These are phyloP conservation scores for Tulasnella sp. DNA, from an alignment of 768 basidiomycete genomes.

Conservation along the genomic window DNA sequence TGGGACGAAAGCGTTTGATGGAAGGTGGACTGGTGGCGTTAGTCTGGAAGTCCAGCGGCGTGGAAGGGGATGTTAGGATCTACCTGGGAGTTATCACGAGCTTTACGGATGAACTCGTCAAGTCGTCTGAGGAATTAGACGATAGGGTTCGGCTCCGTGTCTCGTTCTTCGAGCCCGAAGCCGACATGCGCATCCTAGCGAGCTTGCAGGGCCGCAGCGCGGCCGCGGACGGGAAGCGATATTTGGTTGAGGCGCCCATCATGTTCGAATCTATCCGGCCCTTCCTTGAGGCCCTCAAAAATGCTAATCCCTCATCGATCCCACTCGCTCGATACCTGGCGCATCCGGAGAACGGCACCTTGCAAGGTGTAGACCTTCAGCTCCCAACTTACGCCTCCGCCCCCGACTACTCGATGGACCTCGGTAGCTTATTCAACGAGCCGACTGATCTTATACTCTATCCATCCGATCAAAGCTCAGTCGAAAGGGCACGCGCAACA, in stretches of 20 bases:
- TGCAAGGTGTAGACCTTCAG: conserved; percentile 26
- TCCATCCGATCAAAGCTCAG: conserved; percentile 30
- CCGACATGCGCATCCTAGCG: conserved; percentile 35
- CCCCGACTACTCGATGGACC: conserved; percentile 46
- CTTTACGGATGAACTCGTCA: conserved; percentile 34
- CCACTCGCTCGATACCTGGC: conserved; percentile 46
- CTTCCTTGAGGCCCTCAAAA: conserved; percentile 49
- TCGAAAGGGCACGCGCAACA: conserved; percentile 37
- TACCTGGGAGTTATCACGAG: conserved; percentile 46
- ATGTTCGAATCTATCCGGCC: conserved; percentile 60
- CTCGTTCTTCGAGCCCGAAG: conserved; percentile 50
- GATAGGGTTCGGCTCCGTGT: conserved; percentile 38
- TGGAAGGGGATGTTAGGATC: conserved; percentile 22
- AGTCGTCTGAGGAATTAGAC: conserved; percentile 29
- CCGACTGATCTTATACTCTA: conserved; percentile 33
- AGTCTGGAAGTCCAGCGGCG: conserved; percentile 31
- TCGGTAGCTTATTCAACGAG: conserved; percentile 43
- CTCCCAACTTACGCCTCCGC: conserved; percentile 45
- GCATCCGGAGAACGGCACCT: conserved; percentile 25
- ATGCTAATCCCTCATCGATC: conserved; percentile 41
- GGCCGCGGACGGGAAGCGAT: not conserved
- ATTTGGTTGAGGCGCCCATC: conserved; percentile 51
- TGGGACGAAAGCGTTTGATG: conserved; percentile 46
- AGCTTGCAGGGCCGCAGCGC: not conserved
- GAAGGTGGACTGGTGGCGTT: conserved; percentile 55